Conservation (phyloP, 169 alveolate genomes). For the Sarcocystis neurona region DNA sequence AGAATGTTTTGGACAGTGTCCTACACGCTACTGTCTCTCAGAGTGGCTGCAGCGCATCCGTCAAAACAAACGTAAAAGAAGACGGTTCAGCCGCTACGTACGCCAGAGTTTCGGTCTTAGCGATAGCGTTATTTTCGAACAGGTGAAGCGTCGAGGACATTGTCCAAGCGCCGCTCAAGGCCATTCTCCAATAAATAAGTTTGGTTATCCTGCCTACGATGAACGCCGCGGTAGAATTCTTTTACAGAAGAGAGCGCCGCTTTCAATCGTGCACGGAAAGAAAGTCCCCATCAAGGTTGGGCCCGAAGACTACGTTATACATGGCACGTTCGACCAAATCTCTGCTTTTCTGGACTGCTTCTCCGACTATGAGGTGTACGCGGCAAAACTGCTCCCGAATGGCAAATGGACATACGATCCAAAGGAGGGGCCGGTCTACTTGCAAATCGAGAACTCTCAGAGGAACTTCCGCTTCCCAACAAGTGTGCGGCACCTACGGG, state of each 20-base stretch:
- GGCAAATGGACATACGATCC: not conserved
- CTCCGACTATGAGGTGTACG: not conserved
- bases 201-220: constrained; percentile 25
- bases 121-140: too few relatives aligned
- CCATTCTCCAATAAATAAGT: not conserved
- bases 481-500: too few relatives aligned
- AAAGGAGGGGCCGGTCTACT: not conserved
- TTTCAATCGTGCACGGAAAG: not conserved
- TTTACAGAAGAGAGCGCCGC: not conserved
- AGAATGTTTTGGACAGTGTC: too few relatives aligned
- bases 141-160: not conserved
- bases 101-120: too few relatives aligned
- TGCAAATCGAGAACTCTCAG: not conserved
- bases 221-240: not conserved
- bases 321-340: not conserved
- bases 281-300: constrained; percentile 4
- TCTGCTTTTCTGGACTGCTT: not conserved
- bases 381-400: not conserved
- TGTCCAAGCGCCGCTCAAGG: constrained; percentile 28
- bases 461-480: not conserved
- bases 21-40: too few relatives aligned
- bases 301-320: not conserved
- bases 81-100: too few relatives aligned
- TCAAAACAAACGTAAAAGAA: too few relatives aligned
- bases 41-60: too few relatives aligned